phyloP scores from a whole-genome alignment of 257 asterid species.

The Solanum chilense region DNA sequence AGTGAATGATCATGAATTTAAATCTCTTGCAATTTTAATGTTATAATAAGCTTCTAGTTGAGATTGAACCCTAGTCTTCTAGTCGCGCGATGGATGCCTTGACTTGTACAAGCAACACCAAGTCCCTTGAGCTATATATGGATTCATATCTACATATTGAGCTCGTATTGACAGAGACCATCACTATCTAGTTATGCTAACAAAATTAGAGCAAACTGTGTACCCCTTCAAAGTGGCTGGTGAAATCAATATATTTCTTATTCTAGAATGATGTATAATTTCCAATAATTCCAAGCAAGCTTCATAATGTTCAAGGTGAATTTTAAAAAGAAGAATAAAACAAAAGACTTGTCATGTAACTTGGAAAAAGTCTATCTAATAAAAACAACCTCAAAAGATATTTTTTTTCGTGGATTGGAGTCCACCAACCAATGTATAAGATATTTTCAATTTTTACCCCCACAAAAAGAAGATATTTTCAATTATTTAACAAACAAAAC shows the following conservation, averaged over 20 bases:
- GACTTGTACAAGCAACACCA: background rate
- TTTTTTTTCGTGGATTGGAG: background rate
- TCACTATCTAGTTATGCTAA: background rate
- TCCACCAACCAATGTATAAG: background rate
- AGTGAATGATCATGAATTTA: background rate
- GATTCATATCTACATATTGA: fast-evolving
- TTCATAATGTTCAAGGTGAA: background rate
- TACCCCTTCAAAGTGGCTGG: background rate
- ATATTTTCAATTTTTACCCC: background rate
- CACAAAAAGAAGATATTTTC: background rate
- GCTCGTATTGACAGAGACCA: background rate
- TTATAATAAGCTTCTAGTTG: background rate
- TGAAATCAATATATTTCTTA: background rate
- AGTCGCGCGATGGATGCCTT: background rate
- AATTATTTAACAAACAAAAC: background rate
- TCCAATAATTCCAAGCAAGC: background rate
- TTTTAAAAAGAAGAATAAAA: background rate
- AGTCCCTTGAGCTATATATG: background rate
- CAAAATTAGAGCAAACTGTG: background rate
- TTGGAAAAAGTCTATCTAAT: background rate
- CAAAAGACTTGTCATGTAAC: background rate
- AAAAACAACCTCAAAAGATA: background rate
- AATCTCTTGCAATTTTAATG: background rate
- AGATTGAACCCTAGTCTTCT: background rate
- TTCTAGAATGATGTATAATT: background rate